Conservation (phyloP, 2,329 filamentous ascomycete species). For the Aspergillus intermedius region DNA sequence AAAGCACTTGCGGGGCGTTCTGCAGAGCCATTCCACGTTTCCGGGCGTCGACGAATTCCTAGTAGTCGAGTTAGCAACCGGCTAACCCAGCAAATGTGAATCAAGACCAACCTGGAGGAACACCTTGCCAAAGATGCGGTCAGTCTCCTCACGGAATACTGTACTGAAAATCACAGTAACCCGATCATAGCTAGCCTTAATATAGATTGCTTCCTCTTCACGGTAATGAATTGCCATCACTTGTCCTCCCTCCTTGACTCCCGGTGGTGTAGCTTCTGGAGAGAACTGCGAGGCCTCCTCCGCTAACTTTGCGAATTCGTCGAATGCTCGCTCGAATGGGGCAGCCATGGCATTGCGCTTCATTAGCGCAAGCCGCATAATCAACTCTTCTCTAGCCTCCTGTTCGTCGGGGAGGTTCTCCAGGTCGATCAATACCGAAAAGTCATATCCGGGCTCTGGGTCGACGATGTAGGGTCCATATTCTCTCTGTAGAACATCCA, state of each 20-base stretch:
- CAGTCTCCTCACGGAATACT: conserved; percentile 94
- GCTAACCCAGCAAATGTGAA: not conserved
- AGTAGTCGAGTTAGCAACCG: conserved; percentile 7
- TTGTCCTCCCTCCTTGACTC: conserved; percentile 78
- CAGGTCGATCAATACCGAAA: conserved; percentile 84
- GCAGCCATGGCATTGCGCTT: conserved; percentile 99
- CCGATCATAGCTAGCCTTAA: conserved; percentile 94
- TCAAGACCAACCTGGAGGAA: conserved; percentile 63
- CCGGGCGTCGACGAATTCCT: conserved; percentile 93
- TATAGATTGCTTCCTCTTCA: conserved; percentile 97
- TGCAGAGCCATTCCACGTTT: conserved; percentile 75
- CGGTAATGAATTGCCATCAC: conserved; percentile 97
- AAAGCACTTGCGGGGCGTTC: conserved; percentile 95
- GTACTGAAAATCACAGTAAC: conserved; percentile 99
- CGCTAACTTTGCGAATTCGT: conserved; percentile 78
- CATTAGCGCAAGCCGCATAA: conserved; percentile 78
- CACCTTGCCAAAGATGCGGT: conserved; percentile 94
- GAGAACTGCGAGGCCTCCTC: conserved; percentile 90
- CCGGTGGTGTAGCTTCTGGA: conserved; percentile 87
- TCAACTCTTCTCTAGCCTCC: conserved; percentile 79
- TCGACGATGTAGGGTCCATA: conserved; percentile 86
- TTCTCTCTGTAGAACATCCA: conserved; percentile 85
- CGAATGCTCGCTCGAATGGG: conserved; percentile 93
- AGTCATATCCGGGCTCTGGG: conserved; percentile 89
- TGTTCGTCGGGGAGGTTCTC: conserved; percentile 77